Percentiles rank a stretch among this genome's conserved stretches.
phyloP scores from a whole-genome alignment of 495 filamentous ascomycete species.

The Neurospora pannonica region DNA sequence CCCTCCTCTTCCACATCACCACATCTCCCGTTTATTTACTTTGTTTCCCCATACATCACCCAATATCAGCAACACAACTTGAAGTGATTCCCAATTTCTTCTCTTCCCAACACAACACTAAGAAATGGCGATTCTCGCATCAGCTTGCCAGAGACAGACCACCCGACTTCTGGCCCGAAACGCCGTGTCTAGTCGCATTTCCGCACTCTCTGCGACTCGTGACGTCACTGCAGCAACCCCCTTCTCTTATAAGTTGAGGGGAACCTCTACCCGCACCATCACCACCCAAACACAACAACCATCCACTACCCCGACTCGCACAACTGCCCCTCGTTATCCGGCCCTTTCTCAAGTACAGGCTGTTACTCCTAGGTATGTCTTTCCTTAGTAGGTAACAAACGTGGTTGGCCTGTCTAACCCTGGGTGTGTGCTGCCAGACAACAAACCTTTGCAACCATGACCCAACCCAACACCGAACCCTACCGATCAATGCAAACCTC shows the following conservation, averaged over 20 bases:
- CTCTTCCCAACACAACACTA: neutral
- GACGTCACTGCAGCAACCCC: neutral
- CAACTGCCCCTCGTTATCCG: neutral
- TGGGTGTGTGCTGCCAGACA: too few relatives aligned
- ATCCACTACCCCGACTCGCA: neutral
- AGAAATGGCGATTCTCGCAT: neutral
- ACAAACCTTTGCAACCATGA: neutral
- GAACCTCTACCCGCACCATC: neutral
- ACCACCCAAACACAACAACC: neutral
- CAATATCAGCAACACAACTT: neutral
- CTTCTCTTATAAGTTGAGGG: neutral
- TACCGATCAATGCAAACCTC: constrained; percentile 39
- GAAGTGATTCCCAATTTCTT: neutral
- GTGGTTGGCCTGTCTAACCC: too few relatives aligned
- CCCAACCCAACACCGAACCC: neutral
- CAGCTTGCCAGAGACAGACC: neutral
- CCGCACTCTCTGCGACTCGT: neutral
- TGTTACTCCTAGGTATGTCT: neutral
- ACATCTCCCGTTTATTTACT: neutral
- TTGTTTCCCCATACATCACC: neutral
- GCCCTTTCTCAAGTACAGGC: neutral
- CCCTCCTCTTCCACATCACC: neutral
- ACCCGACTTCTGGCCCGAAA: neutral
- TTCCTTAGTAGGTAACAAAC: too few relatives aligned
- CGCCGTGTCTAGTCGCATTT: neutral